Percentiles rank a stretch among this genome's conserved stretches.
Evolutionary conservation across 2,329 filamentous ascomycete species (phyloP).

Genomic region (Calonectria crousiana): DNA sequence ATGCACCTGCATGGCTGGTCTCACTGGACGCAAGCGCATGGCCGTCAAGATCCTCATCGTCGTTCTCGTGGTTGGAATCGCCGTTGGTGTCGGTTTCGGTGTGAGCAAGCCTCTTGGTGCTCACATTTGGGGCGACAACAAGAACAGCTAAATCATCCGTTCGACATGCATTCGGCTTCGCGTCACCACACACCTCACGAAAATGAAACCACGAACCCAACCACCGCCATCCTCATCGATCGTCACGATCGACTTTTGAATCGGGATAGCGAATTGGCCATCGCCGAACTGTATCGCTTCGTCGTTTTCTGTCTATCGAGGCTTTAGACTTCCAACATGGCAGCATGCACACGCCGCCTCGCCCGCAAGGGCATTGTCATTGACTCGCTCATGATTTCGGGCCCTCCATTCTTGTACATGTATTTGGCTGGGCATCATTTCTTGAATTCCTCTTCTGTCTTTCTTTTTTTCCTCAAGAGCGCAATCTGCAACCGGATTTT

Average conservation of each 20-base stretch:
- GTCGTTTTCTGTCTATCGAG: constrained; percentile 26
- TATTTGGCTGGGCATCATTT: constrained; percentile 22
- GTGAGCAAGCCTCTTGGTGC: constrained; percentile 72
- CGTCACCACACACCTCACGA: constrained; percentile 2
- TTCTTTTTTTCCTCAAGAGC: constrained; percentile 36
- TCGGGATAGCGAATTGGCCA: neutral
- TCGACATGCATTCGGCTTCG: neutral
- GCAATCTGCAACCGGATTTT: constrained; percentile 31
- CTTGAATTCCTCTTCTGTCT: constrained; percentile 17
- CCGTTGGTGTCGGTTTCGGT: constrained; percentile 69
- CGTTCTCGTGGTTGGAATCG: constrained; percentile 64
- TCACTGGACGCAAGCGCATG: constrained; percentile 67
- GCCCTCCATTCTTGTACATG: constrained; percentile 27
- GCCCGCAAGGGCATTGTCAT: constrained; percentile 23
- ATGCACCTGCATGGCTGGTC: constrained; percentile 65
- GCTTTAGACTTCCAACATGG: constrained; percentile 31
- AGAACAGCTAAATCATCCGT: constrained; percentile 28
- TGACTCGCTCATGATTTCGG: constrained; percentile 24
- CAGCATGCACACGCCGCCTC: constrained; percentile 25
- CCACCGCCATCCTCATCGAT: neutral
- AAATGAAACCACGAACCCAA: constrained; percentile 7
- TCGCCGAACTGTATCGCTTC: neutral
- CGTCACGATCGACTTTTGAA: neutral
- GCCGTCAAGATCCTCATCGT: constrained; percentile 66
- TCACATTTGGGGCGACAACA: constrained; percentile 65